A percentile compares a stretch with the other conserved stretches of the same genome.
These are phyloP conservation scores for Ceratocystis ficicola DNA, from an alignment of 2,329 filamentous ascomycete genomes.

Conservation along the genomic window DNA sequence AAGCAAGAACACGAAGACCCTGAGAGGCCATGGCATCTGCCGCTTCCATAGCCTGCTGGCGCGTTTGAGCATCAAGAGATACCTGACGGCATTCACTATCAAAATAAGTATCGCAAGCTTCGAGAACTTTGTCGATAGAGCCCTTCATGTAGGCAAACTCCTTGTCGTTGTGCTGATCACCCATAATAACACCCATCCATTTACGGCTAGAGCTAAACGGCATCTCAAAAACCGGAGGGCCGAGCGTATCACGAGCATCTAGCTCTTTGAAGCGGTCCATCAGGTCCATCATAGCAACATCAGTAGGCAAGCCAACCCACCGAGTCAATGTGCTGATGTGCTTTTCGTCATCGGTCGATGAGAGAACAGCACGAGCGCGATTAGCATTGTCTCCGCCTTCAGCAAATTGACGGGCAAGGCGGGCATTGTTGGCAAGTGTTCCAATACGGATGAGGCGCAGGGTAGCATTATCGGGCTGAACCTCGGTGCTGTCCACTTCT, in stretches of 20 bases:
- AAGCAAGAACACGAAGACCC: constrained; percentile 80
- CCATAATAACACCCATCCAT: constrained; percentile 96
- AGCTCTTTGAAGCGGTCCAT: constrained; percentile 84
- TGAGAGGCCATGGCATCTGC: constrained; percentile 80
- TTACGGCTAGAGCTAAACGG: constrained; percentile 96
- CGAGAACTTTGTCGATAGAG: constrained; percentile 74
- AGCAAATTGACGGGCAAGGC: constrained; percentile 61
- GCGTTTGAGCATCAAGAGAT: constrained; percentile 63
- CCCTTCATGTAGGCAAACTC: constrained; percentile 94
- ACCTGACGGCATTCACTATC: constrained; percentile 77
- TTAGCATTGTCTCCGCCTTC: constrained; percentile 46
- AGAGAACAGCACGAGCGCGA: constrained; percentile 56
- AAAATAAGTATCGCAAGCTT: constrained; percentile 81
- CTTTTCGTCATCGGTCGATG: constrained; percentile 59
- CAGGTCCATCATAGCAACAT: constrained; percentile 91
- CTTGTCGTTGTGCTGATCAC: constrained; percentile 46
- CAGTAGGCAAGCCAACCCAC: constrained; percentile 94
- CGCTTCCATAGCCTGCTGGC: constrained; percentile 62
- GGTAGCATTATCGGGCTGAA: constrained; percentile 58
- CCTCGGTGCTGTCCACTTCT: constrained; percentile 43
- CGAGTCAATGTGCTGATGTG: constrained; percentile 49
- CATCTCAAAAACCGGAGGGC: constrained; percentile 69
- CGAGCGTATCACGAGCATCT: constrained; percentile 76
- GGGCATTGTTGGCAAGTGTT: constrained; percentile 91
- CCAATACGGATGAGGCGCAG: constrained; percentile 77